phyloP scores from a whole-genome alignment of 2,329 filamentous ascomycete genomes.

The Rhinocladiella mackenziei region DNA sequence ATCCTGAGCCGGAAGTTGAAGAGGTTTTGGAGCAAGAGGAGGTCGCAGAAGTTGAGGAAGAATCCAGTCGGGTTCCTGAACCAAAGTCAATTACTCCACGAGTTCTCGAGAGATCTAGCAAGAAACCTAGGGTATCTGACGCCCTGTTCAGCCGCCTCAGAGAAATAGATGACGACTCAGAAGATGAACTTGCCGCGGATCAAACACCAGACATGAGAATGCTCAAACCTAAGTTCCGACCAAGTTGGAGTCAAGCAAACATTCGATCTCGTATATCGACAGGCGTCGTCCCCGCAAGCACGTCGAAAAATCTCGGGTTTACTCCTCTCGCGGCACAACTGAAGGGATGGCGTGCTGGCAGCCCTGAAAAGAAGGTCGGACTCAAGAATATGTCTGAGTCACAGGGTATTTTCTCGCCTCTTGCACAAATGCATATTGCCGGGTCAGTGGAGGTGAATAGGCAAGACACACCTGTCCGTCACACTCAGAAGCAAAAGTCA shows the following conservation, averaged over 20 bases:
- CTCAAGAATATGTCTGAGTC: slow-evolving; percentile 23
- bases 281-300: slow-evolving; percentile 18
- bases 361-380: slow-evolving; percentile 41
- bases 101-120: not conserved
- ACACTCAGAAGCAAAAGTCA: slow-evolving; percentile 23
- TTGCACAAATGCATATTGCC: slow-evolving; percentile 22
- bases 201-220: slow-evolving; percentile 24
- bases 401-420: slow-evolving; percentile 25
- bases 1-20: slow-evolving; percentile 24
- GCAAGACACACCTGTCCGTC: slow-evolving; percentile 30
- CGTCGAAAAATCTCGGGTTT: slow-evolving; percentile 48
- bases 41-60: not conserved
- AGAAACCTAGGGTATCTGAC: slow-evolving; percentile 14
- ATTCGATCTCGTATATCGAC: slow-evolving; percentile 22
- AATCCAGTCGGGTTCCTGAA: not conserved
- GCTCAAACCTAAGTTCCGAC: slow-evolving; percentile 11
- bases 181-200: slow-evolving; percentile 31
- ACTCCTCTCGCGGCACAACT: slow-evolving; percentile 62
- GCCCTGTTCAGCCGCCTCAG: slow-evolving; percentile 17
- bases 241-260: slow-evolving; percentile 15
- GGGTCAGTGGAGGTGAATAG: slow-evolving; percentile 27
- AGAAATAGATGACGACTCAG: slow-evolving; percentile 27
- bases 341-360: slow-evolving; percentile 59
- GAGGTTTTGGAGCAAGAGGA: slow-evolving; percentile 1
- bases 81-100: not conserved